Conservation (phyloP, 2,329 filamentous ascomycete species). For the Aspergillus novofumigatus region DNA sequence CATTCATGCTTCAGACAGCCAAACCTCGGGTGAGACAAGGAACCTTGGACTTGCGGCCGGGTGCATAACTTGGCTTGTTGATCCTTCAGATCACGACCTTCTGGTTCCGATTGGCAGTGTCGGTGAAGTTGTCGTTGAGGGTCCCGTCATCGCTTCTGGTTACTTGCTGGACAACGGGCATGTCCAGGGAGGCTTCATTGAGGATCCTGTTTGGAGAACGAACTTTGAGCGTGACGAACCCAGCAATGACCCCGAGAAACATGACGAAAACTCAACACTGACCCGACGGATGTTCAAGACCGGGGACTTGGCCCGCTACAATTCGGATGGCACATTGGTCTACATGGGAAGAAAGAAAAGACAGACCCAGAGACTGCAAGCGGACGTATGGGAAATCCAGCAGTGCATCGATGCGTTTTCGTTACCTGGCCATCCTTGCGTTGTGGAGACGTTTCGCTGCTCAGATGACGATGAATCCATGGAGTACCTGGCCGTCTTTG, state of each 20-base stretch:
- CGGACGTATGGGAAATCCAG: constrained; percentile 10
- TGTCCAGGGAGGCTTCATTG: constrained; percentile 51
- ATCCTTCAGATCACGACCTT: constrained; percentile 21
- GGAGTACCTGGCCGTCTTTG: constrained; percentile 18
- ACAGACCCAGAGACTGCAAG: constrained; percentile 2
- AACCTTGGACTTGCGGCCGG: constrained; percentile 23
- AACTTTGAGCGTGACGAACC: constrained; percentile 18
- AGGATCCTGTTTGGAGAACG: constrained; percentile 28
- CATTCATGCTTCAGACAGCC: constrained; percentile 11
- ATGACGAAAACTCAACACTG: neutral
- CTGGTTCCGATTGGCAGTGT: constrained; percentile 34
- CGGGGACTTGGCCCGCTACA: constrained; percentile 37
- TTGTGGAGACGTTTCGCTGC: constrained; percentile 15
- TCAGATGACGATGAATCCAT: neutral
- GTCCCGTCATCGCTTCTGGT: constrained; percentile 52
- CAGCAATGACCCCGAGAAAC: neutral
- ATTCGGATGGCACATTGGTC: constrained; percentile 31
- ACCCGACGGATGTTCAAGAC: constrained; percentile 30
- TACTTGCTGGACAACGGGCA: constrained; percentile 54
- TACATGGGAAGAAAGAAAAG: constrained; percentile 30
- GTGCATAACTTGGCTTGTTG: constrained; percentile 32
- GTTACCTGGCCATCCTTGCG: constrained; percentile 13
- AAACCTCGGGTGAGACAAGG: neutral
- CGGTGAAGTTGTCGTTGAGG: constrained; percentile 23
- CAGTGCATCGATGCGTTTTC: constrained; percentile 10